Evolutionary conservation across 306 rosid species (phyloP).

Genomic region (Abrus pulchellus): DNA sequence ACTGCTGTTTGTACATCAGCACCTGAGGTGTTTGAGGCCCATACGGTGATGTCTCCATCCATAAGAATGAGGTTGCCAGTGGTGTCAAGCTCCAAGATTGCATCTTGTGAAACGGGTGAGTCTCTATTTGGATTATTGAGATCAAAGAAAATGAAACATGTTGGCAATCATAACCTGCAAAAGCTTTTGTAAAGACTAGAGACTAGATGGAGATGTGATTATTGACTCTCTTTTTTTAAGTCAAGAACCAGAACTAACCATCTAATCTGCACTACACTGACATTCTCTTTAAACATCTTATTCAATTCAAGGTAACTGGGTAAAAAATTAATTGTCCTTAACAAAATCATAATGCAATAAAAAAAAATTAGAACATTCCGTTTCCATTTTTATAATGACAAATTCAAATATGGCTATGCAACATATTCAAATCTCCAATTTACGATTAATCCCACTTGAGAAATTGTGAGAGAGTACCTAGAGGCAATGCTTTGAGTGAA

Average conservation of each 20-base stretch:
- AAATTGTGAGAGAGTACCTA: too few relatives aligned
- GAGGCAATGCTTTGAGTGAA: too few relatives aligned
- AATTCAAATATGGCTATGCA: background rate
- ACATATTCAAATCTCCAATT: too few relatives aligned
- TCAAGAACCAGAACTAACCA: slow-evolving; percentile 53
- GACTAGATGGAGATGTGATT: slow-evolving; percentile 58
- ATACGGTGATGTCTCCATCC: slow-evolving; percentile 63
- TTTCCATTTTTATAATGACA: background rate
- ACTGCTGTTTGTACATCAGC: slow-evolving; percentile 61
- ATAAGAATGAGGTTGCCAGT: slow-evolving; percentile 84
- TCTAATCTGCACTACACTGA: slow-evolving; percentile 38
- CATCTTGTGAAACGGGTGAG: slow-evolving; percentile 69
- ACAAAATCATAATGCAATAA: background rate
- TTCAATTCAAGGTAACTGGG: background rate
- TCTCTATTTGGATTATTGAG: slow-evolving; percentile 71
- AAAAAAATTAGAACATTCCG: background rate
- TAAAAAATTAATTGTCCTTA: background rate
- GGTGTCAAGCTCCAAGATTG: slow-evolving; percentile 78
- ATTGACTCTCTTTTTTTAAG: slow-evolving; percentile 36
- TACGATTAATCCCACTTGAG: too few relatives aligned
- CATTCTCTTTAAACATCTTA: slow-evolving; percentile 9
- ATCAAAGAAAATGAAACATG: slow-evolving; percentile 62
- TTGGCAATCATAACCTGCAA: slow-evolving; percentile 65
- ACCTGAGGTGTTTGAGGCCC: slow-evolving; percentile 85
- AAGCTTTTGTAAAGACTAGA: slow-evolving; percentile 68